phyloP scores from a whole-genome alignment of 495 filamentous ascomycete species.

The Barbatosphaeria neglecta region DNA sequence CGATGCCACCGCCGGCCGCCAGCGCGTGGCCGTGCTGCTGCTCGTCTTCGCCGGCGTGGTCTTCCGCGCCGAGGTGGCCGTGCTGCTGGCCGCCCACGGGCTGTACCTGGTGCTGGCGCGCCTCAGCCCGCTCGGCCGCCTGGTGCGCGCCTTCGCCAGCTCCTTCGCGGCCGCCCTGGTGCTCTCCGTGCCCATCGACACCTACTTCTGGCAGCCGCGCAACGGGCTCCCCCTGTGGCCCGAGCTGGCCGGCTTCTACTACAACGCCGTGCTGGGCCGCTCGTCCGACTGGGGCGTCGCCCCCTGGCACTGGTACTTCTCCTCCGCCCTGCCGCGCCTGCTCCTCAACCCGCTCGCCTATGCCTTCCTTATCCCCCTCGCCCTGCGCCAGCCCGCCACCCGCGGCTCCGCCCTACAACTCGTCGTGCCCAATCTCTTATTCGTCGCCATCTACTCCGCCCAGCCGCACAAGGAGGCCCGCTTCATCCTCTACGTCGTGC shows the following conservation, averaged over 20 bases:
- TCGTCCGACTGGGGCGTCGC: constrained; percentile 79
- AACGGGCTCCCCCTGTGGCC: constrained; percentile 72
- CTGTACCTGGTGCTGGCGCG: constrained; percentile 44
- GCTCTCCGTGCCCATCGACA: constrained; percentile 65
- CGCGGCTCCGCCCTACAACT: constrained; percentile 34
- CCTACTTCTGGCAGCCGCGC: constrained; percentile 77
- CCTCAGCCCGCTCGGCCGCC: constrained; percentile 43
- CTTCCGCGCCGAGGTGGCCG: constrained; percentile 81
- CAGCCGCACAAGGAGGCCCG: constrained; percentile 95
- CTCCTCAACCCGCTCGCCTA: constrained; percentile 65
- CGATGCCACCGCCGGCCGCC: constrained; percentile 19
- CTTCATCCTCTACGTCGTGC: constrained; percentile 85
- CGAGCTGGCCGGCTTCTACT: constrained; percentile 79
- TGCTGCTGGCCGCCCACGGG: constrained; percentile 55
- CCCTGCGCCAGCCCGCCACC: constrained; percentile 41
- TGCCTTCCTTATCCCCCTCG: constrained; percentile 51
- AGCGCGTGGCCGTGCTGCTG: constrained; percentile 52
- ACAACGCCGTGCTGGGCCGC: constrained; percentile 71
- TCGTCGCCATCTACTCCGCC: constrained; percentile 65
- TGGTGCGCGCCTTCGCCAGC: constrained; percentile 56
- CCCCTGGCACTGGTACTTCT: constrained; percentile 76
- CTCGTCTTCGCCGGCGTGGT: constrained; percentile 74
- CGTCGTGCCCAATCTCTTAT: constrained; percentile 54
- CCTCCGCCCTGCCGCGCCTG: constrained; percentile 68
- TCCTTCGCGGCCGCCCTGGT: constrained; percentile 51